Percentiles rank a stretch among this genome's conserved stretches.
Evolutionary conservation across 306 rosid genomes (phyloP).

Genomic region (Mimosa bimucronata): DNA sequence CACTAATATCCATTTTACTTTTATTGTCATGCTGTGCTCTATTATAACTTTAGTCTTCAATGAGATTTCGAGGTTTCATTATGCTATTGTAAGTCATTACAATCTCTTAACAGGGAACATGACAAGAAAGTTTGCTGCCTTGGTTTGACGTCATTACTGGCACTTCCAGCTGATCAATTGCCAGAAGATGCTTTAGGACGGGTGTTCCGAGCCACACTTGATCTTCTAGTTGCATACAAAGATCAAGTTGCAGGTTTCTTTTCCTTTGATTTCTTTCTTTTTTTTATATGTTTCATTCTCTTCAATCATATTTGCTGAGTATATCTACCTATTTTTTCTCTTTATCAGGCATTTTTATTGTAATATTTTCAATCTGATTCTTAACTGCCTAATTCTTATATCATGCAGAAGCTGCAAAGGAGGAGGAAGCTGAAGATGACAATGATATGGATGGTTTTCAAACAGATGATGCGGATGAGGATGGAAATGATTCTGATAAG

Average conservation of each 20-base stretch:
- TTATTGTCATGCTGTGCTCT: neutral
- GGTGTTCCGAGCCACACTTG: slow-evolving; percentile 88
- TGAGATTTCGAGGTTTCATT: slow-evolving; percentile 15
- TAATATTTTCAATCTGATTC: neutral
- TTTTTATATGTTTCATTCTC: slow-evolving; percentile 10
- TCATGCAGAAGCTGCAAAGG: slow-evolving; percentile 80
- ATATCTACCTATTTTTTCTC: neutral
- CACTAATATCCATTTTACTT: neutral
- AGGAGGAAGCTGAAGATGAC: slow-evolving; percentile 85
- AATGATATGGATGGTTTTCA: slow-evolving; percentile 96
- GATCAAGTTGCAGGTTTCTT: slow-evolving; percentile 91
- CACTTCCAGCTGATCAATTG: slow-evolving; percentile 77
- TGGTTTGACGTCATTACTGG: slow-evolving; percentile 86
- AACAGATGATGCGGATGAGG: slow-evolving; percentile 86
- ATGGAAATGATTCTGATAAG: slow-evolving; percentile 80
- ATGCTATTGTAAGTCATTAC: neutral
- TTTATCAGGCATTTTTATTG: neutral
- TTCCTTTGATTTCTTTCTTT: neutral
- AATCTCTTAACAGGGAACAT: slow-evolving; percentile 70
- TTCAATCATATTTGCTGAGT: neutral
- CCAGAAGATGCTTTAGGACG: slow-evolving; percentile 84
- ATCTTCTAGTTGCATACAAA: slow-evolving; percentile 87
- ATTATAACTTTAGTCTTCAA: neutral
- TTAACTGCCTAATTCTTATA: slow-evolving; percentile 22
- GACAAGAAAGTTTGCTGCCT: slow-evolving; percentile 93